Evolutionary conservation across 441 rosid genomes (phyloP).

Genomic region (Adansonia rubrostipa): DNA sequence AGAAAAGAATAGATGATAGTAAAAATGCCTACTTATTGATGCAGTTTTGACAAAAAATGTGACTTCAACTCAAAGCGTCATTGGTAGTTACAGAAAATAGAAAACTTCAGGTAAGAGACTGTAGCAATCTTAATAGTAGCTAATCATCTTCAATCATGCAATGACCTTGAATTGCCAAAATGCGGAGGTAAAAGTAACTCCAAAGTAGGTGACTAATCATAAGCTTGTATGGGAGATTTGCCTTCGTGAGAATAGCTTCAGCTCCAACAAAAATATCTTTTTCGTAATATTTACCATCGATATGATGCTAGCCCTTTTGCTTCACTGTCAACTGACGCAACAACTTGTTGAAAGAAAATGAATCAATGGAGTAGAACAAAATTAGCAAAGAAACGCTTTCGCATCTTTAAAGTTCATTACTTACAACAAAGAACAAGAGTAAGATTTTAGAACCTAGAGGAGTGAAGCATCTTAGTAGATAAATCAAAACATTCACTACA

Average conservation of each 20-base stretch:
- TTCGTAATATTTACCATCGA: constrained; percentile 77
- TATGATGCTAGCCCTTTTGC: constrained; percentile 56
- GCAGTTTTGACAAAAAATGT: too few species aligned
- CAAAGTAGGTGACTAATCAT: constrained; percentile 55
- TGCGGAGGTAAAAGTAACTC: background rate
- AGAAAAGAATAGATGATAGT: too few species aligned
- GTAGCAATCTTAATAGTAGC: background rate
- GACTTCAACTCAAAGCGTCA: too few species aligned
- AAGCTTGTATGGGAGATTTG: constrained; percentile 68
- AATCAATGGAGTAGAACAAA: constrained; percentile 9
- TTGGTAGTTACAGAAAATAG: too few species aligned
- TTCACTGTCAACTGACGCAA: constrained; percentile 21
- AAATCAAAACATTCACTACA: too few species aligned
- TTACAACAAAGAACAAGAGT: too few species aligned
- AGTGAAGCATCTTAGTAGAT: background rate
- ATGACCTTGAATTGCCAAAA: background rate
- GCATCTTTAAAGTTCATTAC: background rate
- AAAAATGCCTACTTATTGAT: too few species aligned
- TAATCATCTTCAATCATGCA: constrained; percentile 14
- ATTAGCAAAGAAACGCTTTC: background rate
- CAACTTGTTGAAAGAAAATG: constrained; percentile 17
- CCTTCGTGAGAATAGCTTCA: constrained; percentile 57
- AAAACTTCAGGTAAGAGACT: background rate
- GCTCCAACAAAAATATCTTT: constrained; percentile 85
- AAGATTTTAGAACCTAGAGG: too few species aligned